Evolutionary conservation across 441 rosid species (phyloP).

Genomic region (Syzygium syzygioides): DNA sequence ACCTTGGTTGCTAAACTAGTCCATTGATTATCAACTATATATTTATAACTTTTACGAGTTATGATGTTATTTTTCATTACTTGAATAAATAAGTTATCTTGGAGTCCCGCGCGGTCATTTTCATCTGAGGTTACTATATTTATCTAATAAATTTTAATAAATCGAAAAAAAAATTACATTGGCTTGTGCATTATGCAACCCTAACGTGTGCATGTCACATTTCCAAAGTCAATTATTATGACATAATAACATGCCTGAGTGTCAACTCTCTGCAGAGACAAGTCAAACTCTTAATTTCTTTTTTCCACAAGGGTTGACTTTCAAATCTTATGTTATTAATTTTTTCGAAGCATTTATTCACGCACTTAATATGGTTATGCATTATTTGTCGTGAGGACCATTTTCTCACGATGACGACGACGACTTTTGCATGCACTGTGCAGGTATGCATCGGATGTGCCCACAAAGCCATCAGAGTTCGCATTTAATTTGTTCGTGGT

Average conservation of each 20-base stretch:
- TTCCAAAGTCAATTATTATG: background rate
- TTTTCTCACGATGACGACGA: background rate
- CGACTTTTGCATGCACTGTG: background rate
- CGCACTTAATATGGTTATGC: background rate
- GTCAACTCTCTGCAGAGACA: background rate
- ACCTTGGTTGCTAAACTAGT: background rate
- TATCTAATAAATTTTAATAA: background rate
- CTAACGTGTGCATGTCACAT: background rate
- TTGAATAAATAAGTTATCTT: background rate
- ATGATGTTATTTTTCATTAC: background rate
- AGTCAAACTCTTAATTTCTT: background rate
- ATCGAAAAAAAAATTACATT: background rate
- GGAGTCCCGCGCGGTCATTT: background rate
- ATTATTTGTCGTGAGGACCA: background rate
- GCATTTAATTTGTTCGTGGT: background rate
- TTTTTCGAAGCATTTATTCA: background rate
- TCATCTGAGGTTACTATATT: background rate
- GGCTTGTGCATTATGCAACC: background rate
- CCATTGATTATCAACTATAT: background rate
- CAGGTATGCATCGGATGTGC: background rate
- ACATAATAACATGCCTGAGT: background rate
- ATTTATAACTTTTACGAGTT: background rate
- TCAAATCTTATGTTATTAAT: background rate
- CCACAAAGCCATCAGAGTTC: background rate
- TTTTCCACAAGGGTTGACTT: background rate